Conservation (phyloP, 257 asterid species). For the Solanum peruvianum region DNA sequence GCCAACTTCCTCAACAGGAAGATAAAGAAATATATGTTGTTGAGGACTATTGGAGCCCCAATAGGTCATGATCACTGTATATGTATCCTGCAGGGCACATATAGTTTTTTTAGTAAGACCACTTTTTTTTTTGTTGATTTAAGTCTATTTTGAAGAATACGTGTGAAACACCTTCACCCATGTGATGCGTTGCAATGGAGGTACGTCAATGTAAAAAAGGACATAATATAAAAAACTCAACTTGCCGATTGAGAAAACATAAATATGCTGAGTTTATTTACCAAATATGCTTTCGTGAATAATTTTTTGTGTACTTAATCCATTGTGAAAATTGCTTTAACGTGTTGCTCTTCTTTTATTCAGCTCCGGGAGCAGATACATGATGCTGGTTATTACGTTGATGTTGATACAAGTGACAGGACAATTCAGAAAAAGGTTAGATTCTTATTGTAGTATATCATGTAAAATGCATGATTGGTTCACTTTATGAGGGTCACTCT, state of each 20-base stretch:
- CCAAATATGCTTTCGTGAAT: neutral
- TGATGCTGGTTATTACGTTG: conserved; percentile 70
- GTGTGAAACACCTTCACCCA: neutral
- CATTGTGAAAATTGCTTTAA: neutral
- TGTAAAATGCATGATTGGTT: neutral
- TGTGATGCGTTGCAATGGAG: neutral
- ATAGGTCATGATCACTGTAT: neutral
- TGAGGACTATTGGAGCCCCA: neutral
- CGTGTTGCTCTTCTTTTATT: neutral
- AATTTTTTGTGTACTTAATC: neutral
- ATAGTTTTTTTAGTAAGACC: neutral
- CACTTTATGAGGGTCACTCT: neutral
- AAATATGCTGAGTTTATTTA: neutral
- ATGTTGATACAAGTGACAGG: conserved; percentile 77
- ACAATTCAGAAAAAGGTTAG: conserved; percentile 87
- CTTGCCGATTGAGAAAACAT: neutral
- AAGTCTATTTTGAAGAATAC: neutral
- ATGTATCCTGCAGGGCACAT: neutral
- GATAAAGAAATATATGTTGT: neutral
- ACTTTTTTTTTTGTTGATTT: neutral
- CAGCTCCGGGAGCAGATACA: conserved; percentile 72
- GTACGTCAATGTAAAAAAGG: neutral
- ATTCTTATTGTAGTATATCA: neutral
- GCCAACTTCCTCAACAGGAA: neutral
- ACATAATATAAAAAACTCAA: neutral